A percentile compares a stretch with the other conserved stretches of the same genome.
phyloP scores from a whole-genome alignment of 306 rosid species.

The Amphicarpaea edgeworthii region DNA sequence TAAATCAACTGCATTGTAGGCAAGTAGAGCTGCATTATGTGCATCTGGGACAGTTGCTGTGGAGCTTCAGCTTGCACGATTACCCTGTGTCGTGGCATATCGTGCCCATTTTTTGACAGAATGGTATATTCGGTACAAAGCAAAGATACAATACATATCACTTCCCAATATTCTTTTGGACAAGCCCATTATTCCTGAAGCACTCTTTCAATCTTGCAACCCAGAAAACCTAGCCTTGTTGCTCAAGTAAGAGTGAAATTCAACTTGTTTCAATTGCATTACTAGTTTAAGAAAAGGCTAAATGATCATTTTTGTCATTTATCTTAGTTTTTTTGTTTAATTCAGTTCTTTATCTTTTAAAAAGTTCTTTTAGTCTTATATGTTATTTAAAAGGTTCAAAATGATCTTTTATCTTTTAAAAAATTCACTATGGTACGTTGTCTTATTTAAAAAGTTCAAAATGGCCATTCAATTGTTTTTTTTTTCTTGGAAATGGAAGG shows the following conservation, averaged over 20 bases:
- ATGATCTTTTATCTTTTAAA: no score
- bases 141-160: conserved; percentile 76
- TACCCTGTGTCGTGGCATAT: conserved; percentile 86
- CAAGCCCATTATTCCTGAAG: conserved; percentile 81
- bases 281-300: not conserved
- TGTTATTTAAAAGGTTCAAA: no score
- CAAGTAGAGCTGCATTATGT: conserved; percentile 85
- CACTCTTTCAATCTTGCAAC: conserved; percentile 73
- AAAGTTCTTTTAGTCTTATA: no score
- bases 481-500: no score
- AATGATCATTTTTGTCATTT: no score
- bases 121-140: conserved; percentile 69
- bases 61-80: conserved; percentile 86
- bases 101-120: conserved; percentile 90
- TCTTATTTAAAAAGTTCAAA: no score
- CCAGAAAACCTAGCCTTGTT: conserved; percentile 62
- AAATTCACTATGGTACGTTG: no score
- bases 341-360: no score
- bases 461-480: no score
- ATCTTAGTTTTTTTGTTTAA: no score
- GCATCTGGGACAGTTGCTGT: conserved; percentile 88
- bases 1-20: conserved; percentile 60
- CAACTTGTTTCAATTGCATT: not conserved
- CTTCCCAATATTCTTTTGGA: conserved; percentile 88
- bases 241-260: conserved; percentile 55